A percentile compares a stretch with the other conserved stretches of the same genome.
Conservation (phyloP, 257 asterid genomes). For the Ajuga chamaepitys region DNA sequence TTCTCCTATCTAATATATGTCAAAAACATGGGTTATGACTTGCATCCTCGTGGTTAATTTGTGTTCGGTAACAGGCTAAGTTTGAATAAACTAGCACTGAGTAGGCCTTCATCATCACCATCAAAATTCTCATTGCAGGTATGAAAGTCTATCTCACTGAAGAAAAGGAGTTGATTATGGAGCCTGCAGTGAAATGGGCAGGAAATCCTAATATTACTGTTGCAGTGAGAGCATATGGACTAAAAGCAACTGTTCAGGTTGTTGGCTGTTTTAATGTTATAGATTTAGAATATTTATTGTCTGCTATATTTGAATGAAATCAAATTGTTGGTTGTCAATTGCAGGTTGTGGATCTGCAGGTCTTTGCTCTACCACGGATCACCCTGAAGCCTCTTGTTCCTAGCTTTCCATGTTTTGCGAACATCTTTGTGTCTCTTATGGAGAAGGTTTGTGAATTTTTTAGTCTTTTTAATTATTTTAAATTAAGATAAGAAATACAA, state of each 20-base stretch:
- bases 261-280: constrained; percentile 12
- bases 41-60: background rate
- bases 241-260: constrained; percentile 92
- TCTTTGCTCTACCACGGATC: constrained; percentile 92
- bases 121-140: constrained; percentile 23
- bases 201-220: constrained; percentile 81
- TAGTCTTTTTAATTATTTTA: background rate
- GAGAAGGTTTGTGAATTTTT: constrained; percentile 61
- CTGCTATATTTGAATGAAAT: background rate
- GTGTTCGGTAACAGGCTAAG: background rate
- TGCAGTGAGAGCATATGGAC: constrained; percentile 73
- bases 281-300: constrained; percentile 3
- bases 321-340: constrained; percentile 11
- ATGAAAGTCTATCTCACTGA: constrained; percentile 39
- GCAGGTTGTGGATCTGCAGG: constrained; percentile 92
- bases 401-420: constrained; percentile 95
- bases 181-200: constrained; percentile 97
- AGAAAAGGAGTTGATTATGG: constrained; percentile 93
- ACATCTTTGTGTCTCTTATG: constrained; percentile 71
- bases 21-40: background rate
- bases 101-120: background rate
- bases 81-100: background rate
- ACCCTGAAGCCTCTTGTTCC: constrained; percentile 97
- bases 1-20: background rate
- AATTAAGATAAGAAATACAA: background rate